These are phyloP conservation scores for Chrysanthemum seticuspe DNA, from an alignment of 129 eudicot species.

Conservation along the genomic window DNA sequence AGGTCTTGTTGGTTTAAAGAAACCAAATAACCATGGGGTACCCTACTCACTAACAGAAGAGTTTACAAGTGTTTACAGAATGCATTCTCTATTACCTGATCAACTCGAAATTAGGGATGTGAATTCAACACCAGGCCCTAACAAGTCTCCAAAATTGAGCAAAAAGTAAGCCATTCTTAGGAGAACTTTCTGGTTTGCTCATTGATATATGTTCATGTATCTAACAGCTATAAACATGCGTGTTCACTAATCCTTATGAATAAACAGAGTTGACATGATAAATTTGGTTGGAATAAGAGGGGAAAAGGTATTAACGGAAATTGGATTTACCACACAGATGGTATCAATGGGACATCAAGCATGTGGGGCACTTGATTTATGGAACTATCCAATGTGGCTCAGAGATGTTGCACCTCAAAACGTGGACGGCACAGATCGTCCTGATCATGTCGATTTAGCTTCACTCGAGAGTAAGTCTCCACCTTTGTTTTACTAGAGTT, in stretches of 20 bases:
- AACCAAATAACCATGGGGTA: conserved; percentile 49
- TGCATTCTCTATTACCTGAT: conserved; percentile 59
- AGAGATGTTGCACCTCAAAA: conserved; percentile 43
- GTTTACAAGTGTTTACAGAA: conserved; percentile 48
- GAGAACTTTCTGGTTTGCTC: too few relatives aligned
- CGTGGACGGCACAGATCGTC: conserved; percentile 38
- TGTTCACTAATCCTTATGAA: too few relatives aligned
- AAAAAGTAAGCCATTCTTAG: conserved; percentile 31
- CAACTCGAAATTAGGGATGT: conserved; percentile 39
- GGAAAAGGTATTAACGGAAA: conserved; percentile 25
- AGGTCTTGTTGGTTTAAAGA: conserved; percentile 47
- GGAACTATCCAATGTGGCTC: conserved; percentile 52
- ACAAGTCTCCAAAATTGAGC: conserved; percentile 43
- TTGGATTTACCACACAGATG: conserved; percentile 44
- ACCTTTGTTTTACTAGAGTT: not conserved
- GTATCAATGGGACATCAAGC: conserved; percentile 67
- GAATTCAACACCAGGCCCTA: conserved; percentile 37
- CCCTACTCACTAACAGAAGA: conserved; percentile 59
- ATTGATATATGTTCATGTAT: too few relatives aligned
- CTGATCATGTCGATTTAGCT: conserved; percentile 42
- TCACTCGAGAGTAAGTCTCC: conserved; percentile 46
- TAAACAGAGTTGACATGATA: conserved; percentile 35
- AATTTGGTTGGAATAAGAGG: conserved; percentile 36
- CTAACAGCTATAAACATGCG: too few relatives aligned
- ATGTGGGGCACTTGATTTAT: conserved; percentile 53